A percentile compares a stretch with the other conserved stretches of the same genome.
Conservation (phyloP, 2,329 filamentous ascomycete genomes). For the Xylariaceae sp. region DNA sequence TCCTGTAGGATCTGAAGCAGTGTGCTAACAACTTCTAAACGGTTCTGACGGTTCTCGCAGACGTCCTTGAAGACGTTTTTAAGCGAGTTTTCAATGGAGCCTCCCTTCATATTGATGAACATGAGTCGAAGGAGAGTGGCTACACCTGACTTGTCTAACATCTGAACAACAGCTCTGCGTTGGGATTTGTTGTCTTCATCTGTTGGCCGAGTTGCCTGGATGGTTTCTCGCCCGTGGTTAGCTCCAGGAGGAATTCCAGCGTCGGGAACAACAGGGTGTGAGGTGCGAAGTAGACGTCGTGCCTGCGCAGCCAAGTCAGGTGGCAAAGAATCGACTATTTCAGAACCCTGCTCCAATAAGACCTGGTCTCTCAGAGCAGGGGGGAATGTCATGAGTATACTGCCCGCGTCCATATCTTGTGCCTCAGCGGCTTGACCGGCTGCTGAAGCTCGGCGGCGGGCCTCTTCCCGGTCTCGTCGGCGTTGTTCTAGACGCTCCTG, state of each 20-base stretch:
- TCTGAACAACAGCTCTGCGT: conserved; percentile 81
- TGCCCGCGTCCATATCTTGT: conserved; percentile 82
- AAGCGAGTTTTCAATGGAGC: conserved; percentile 75
- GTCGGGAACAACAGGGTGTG: conserved; percentile 30
- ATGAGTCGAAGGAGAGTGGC: conserved; percentile 96
- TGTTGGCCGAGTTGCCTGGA: conserved; percentile 25
- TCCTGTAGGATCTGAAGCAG: conserved; percentile 92
- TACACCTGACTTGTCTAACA: conserved; percentile 93
- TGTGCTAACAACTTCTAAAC: conserved; percentile 88
- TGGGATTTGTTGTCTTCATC: conserved; percentile 57
- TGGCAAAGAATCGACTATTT: conserved; percentile 76
- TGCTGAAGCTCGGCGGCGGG: conserved; percentile 59
- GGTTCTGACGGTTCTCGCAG: conserved; percentile 93
- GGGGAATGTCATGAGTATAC: conserved; percentile 85
- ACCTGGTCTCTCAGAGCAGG: conserved; percentile 80
- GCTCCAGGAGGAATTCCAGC: conserved; percentile 39
- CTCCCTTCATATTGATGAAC: conserved; percentile 85
- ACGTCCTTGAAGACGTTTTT: conserved; percentile 86
- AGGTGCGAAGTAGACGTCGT: conserved; percentile 56
- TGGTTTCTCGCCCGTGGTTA: conserved; percentile 24
- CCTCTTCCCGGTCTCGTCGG: conserved; percentile 77
- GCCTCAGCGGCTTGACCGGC: conserved; percentile 46
- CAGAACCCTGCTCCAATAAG: conserved; percentile 85
- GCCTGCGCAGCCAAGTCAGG: conserved; percentile 84
- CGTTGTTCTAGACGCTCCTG: conserved; percentile 87